phyloP scores from a whole-genome alignment of 441 rosid genomes.

The Erysimum pusillum region DNA sequence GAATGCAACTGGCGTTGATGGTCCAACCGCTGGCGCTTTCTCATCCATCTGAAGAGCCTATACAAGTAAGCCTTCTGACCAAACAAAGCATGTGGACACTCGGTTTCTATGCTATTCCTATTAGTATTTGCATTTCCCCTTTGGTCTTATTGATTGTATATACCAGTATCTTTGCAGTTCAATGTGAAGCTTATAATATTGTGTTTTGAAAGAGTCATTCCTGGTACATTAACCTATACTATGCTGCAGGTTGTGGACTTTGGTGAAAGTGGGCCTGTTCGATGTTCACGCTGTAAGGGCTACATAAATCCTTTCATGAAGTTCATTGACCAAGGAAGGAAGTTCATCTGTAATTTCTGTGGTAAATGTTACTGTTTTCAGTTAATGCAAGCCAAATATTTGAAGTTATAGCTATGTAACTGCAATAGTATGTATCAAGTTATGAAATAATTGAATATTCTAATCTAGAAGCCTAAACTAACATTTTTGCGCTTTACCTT shows the following conservation, averaged over 20 bases:
- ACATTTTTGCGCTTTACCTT: slow-evolving; percentile 28
- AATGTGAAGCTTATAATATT: slow-evolving; percentile 24
- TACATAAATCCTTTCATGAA: slow-evolving; percentile 91
- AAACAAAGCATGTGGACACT: slow-evolving; percentile 15
- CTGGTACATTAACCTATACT: slow-evolving; percentile 37
- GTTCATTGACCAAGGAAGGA: slow-evolving; percentile 89
- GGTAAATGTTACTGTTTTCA: slow-evolving; percentile 58
- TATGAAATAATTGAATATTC: slow-evolving; percentile 10
- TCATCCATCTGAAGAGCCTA: slow-evolving; percentile 90
- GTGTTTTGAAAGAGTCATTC: slow-evolving; percentile 12
- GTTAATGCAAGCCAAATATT: slow-evolving; percentile 8
- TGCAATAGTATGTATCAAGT: slow-evolving; percentile 15
- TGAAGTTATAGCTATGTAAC: slow-evolving; percentile 15
- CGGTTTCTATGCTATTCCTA: slow-evolving; percentile 12
- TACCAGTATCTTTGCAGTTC: slow-evolving; percentile 17
- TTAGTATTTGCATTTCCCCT: slow-evolving; percentile 15
- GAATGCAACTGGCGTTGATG: slow-evolving; percentile 83
- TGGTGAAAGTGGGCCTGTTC: slow-evolving; percentile 90
- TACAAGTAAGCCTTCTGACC: slow-evolving; percentile 63
- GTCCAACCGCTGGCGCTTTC: slow-evolving; percentile 91
- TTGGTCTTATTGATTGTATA: slow-evolving; percentile 14
- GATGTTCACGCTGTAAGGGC: slow-evolving; percentile 94
- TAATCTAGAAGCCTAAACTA: slow-evolving; percentile 10
- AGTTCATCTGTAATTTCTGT: slow-evolving; percentile 85
- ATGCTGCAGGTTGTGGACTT: slow-evolving; percentile 78